These are phyloP conservation scores for Claviceps sorghi DNA, from an alignment of 2,329 filamentous ascomycete species.

Conservation along the genomic window DNA sequence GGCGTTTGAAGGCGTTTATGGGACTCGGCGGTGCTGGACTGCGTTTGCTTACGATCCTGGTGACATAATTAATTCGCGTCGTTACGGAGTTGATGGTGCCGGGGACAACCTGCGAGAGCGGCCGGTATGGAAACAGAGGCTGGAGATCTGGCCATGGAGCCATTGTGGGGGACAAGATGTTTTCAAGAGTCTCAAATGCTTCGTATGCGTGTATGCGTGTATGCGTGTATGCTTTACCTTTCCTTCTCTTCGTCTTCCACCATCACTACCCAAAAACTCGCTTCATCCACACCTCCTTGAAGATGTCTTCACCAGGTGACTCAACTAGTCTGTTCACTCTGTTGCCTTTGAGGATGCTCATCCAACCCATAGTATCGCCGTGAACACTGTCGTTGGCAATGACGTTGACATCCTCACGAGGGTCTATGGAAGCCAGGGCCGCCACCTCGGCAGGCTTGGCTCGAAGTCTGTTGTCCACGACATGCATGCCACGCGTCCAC, in stretches of 20 bases:
- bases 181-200: background rate
- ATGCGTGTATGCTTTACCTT: background rate
- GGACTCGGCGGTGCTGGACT: background rate
- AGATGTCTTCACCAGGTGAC: constrained; percentile 52
- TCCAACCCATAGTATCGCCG: constrained; percentile 64
- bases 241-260: background rate
- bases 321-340: constrained; percentile 58
- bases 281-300: constrained; percentile 51
- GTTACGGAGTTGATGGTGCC: background rate
- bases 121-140: background rate
- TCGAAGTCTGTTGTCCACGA: constrained; percentile 58
- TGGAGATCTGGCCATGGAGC: background rate
- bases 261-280: constrained; percentile 39
- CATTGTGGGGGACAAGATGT: background rate
- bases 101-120: background rate
- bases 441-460: constrained; percentile 34
- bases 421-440: constrained; percentile 25
- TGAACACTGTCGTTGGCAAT: constrained; percentile 35
- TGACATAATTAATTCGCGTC: background rate
- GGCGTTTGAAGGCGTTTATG: constrained; percentile 6
- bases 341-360: constrained; percentile 62
- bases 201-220: too few relatives aligned
- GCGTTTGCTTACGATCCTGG: background rate
- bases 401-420: constrained; percentile 25
- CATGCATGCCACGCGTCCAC: constrained; percentile 87